Evolutionary conservation across 2,329 filamentous ascomycete genomes (phyloP).

Genomic region (Fusarium chaquense): DNA sequence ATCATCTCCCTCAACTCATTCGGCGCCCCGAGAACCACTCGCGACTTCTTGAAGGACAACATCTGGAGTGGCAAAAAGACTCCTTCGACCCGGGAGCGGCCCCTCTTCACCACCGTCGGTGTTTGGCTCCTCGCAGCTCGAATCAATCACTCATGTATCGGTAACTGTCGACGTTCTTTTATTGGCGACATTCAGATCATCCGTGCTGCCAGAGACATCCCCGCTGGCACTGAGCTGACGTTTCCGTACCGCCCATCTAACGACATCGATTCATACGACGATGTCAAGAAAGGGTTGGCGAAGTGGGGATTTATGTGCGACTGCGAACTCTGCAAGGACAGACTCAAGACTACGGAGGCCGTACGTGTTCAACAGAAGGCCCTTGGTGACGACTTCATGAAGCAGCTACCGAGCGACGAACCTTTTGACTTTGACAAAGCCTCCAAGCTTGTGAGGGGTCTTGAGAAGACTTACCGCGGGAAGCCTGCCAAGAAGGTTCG

Average conservation of each 20-base stretch:
- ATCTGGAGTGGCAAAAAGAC: not conserved
- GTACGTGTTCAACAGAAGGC: not conserved
- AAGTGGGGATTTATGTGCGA: constrained; percentile 58
- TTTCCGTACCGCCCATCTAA: constrained; percentile 54
- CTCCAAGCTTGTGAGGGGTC: not conserved
- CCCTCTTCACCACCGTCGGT: constrained; percentile 48
- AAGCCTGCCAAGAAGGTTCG: not conserved
- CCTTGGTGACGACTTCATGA: not conserved
- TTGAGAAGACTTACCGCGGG: constrained; percentile 2
- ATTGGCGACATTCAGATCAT: constrained; percentile 67
- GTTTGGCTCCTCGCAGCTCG: constrained; percentile 62
- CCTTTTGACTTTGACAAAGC: not conserved
- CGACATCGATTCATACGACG: constrained; percentile 46
- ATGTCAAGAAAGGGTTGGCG: constrained; percentile 45
- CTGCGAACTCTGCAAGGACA: constrained; percentile 54
- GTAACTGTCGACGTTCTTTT: constrained; percentile 61
- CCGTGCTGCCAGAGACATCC: constrained; percentile 59
- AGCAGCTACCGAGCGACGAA: not conserved
- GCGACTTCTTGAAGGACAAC: not conserved
- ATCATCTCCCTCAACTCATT: constrained; percentile 61
- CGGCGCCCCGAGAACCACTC: constrained; percentile 48
- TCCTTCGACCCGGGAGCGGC: too few species aligned
- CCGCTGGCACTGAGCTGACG: constrained; percentile 59
- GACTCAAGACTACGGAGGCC: not conserved
- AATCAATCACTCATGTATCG: constrained; percentile 65